phyloP scores from a whole-genome alignment of 1,284 basidiomycete species.

The Mycosarcoma maydis region DNA sequence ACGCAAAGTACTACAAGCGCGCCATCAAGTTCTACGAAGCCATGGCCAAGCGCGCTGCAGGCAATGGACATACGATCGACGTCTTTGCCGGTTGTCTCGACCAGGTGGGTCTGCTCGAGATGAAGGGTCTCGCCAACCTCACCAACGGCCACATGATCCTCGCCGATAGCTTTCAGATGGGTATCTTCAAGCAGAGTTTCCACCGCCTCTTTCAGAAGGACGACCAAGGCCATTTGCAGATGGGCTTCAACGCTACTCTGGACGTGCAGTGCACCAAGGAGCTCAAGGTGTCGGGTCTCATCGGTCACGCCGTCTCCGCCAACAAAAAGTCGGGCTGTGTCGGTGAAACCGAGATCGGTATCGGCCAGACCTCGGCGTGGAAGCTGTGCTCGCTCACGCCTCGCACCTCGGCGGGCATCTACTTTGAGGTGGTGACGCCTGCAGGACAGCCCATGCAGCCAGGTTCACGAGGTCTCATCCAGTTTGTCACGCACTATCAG shows the following conservation, averaged over 20 bases:
- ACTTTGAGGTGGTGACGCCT: slow-evolving; percentile 99
- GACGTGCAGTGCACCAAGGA: slow-evolving; percentile 99
- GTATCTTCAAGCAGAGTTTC: slow-evolving; percentile 99
- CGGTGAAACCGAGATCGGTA: slow-evolving; percentile 98
- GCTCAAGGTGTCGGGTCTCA: slow-evolving; percentile 96
- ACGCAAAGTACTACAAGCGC: slow-evolving; percentile 96
- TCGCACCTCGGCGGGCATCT: slow-evolving; percentile 87
- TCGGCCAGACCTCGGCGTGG: slow-evolving; percentile 99
- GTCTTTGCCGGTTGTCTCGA: slow-evolving; percentile 97
- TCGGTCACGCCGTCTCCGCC: slow-evolving; percentile 95
- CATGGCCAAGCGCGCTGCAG: slow-evolving; percentile 90
- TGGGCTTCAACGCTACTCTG: slow-evolving; percentile 99
- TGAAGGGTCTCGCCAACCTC: slow-evolving; percentile 93
- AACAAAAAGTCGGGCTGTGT: slow-evolving; percentile 97
- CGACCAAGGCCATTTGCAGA: slow-evolving; percentile 87
- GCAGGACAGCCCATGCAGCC: slow-evolving; percentile 91
- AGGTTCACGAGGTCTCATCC: slow-evolving; percentile 92
- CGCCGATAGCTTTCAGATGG: slow-evolving; percentile 96
- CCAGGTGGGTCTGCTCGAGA: slow-evolving; percentile 96
- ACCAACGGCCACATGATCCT: slow-evolving; percentile 97
- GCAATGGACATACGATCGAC: slow-evolving; percentile 94
- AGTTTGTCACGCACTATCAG: slow-evolving; percentile 99
- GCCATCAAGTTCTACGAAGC: slow-evolving; percentile 98
- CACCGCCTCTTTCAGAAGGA: slow-evolving; percentile 93
- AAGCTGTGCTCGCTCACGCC: slow-evolving; percentile 92